Evolutionary conservation across 176 grass and related monocot genomes (phyloP).

Genomic region (Triticum monococcum): DNA sequence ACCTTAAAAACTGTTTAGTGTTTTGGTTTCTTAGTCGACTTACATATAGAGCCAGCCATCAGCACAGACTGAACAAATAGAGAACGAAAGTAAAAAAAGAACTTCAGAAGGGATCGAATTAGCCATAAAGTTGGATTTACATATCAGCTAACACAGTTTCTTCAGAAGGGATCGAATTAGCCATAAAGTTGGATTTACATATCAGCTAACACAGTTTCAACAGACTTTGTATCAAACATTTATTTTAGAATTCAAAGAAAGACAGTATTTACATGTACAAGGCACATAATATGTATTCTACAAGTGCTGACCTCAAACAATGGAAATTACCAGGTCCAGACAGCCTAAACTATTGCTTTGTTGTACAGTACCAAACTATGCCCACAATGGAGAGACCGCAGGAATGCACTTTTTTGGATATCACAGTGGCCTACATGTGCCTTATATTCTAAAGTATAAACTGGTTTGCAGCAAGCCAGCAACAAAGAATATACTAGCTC

Average conservation of each 20-base stretch:
- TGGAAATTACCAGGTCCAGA: conserved; percentile 3
- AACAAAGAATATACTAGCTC: conserved; percentile 38
- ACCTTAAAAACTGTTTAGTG: neutral
- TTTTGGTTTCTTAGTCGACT: neutral
- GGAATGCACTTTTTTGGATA: neutral
- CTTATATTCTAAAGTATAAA: neutral
- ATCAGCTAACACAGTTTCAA: neutral
- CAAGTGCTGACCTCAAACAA: neutral
- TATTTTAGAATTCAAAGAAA: neutral
- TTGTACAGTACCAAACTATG: conserved; percentile 1
- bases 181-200: no score
- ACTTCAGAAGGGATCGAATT: no score
- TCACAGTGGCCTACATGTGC: neutral
- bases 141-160: no score
- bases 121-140: no score
- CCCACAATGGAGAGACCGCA: neutral
- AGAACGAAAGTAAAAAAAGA: neutral
- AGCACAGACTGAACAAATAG: conserved; percentile 4
- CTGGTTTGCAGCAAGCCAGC: conserved; percentile 20
- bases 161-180: no score
- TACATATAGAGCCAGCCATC: neutral
- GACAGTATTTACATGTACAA: conserved; percentile 1
- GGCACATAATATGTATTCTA: neutral
- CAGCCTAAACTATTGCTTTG: neutral
- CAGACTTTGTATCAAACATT: neutral